phyloP scores from a whole-genome alignment of 225 moss, liverwort and hornwort genomes.

The Bryoerythrophyllum caledonicum region DNA sequence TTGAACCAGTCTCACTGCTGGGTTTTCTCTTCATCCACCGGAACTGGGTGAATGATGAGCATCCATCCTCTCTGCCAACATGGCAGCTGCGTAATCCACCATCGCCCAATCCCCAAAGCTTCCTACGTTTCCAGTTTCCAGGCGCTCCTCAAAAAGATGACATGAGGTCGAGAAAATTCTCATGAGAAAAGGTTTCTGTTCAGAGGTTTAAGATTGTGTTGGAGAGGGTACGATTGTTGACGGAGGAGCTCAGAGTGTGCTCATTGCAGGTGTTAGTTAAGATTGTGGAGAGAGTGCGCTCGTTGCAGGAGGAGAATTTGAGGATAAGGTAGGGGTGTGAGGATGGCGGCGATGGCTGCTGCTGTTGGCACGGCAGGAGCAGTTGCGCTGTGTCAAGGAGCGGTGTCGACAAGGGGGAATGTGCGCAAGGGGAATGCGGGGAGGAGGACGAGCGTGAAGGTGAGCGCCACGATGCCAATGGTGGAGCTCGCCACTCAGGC shows the following conservation, averaged over 20 bases:
- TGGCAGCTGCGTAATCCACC: conserved; percentile 39
- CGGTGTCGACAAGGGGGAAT: conserved; percentile 24
- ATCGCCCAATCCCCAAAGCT: conserved; percentile 23
- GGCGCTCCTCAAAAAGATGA: no score
- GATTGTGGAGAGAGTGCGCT: background rate
- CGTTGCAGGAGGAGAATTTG: background rate
- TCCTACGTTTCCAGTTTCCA: background rate
- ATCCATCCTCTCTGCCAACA: conserved; percentile 28
- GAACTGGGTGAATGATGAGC: no score
- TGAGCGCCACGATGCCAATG: conserved; percentile 38
- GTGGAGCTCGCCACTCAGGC: conserved; percentile 46
- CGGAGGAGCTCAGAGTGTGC: background rate
- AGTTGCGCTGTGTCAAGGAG: no score
- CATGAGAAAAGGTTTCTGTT: background rate
- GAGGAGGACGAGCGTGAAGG: conserved; percentile 28
- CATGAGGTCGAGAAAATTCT: background rate
- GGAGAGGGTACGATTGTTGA: background rate
- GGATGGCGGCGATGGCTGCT: conserved; percentile 40
- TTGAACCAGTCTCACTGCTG: background rate
- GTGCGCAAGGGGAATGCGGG: conserved; percentile 3
- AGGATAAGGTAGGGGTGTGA: conserved; percentile 28
- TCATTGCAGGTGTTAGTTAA: background rate
- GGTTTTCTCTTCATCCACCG: conserved; percentile 19
- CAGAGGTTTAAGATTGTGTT: background rate
- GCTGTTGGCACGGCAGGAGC: conserved; percentile 33